phyloP scores from a whole-genome alignment of 345 rosid species.

The Eucalyptus microcorys region DNA sequence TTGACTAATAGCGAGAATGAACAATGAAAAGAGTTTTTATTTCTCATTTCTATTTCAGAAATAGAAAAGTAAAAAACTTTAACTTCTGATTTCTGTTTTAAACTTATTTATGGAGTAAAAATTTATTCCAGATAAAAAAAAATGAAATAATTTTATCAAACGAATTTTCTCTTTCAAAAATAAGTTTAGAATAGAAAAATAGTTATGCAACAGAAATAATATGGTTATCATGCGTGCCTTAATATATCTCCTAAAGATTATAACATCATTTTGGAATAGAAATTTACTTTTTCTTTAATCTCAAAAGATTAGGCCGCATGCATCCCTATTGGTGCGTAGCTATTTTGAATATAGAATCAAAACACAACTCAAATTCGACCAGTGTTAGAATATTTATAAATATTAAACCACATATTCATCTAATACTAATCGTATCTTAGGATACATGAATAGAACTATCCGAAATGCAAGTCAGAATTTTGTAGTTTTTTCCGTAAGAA shows the following conservation, averaged over 20 bases:
- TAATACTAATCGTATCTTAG: neutral
- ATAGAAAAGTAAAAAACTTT: too few species aligned
- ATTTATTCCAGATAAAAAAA: too few species aligned
- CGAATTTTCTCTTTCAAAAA: fast-evolving
- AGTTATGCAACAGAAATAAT: fast-evolving
- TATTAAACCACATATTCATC: neutral
- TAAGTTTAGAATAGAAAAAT: fast-evolving
- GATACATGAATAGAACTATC: neutral
- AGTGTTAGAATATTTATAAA: neutral
- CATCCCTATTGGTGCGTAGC: neutral
- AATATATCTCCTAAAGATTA: neutral
- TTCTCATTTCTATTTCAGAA: too few species aligned
- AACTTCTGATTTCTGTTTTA: too few species aligned
- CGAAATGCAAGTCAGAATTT: neutral
- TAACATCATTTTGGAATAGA: neutral
- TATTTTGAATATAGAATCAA: neutral
- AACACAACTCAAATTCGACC: neutral
- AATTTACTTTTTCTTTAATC: neutral
- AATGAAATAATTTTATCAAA: too few species aligned
- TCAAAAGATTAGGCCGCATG: neutral
- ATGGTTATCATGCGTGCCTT: too few species aligned
- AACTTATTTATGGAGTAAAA: too few species aligned
- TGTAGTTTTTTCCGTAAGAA: neutral
- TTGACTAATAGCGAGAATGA: too few species aligned
- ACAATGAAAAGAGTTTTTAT: too few species aligned